Percentiles rank a stretch among this genome's conserved stretches.
These are phyloP conservation scores for Cucurbita moschata DNA, from an alignment of 306 rosid genomes.

Conservation along the genomic window DNA sequence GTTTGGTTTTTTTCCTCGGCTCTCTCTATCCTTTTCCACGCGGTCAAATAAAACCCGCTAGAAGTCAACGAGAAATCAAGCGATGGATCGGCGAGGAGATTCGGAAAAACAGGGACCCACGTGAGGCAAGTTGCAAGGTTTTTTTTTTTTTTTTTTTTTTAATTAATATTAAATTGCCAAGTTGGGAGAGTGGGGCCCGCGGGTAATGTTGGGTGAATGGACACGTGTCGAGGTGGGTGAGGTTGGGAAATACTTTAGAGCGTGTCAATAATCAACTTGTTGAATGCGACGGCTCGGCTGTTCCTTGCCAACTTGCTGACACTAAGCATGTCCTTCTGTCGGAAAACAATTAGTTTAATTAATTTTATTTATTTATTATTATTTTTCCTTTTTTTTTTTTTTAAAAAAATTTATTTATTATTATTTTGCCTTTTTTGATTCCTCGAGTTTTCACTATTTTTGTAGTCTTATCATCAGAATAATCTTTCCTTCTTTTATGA, in stretches of 20 bases:
- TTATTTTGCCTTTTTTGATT: background rate
- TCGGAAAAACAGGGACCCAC: background rate
- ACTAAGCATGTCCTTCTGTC: slow-evolving; percentile 3
- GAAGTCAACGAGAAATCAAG: background rate
- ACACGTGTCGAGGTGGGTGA: slow-evolving; percentile 7
- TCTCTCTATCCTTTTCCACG: background rate
- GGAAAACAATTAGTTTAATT: background rate
- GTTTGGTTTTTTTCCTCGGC: slow-evolving; percentile 1
- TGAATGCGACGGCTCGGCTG: slow-evolving; percentile 13
- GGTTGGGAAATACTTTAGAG: background rate
- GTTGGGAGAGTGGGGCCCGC: background rate
- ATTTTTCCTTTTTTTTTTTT: background rate
- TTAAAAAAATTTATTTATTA: background rate
- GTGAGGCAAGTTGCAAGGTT: background rate
- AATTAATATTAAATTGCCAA: background rate
- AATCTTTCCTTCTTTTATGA: background rate
- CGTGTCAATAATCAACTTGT: slow-evolving; percentile 4
- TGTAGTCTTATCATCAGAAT: background rate
- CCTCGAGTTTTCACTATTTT: background rate
- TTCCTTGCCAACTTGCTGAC: slow-evolving; percentile 8
- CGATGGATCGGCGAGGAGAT: background rate
- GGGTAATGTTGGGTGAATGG: background rate
- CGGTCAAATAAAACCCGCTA: background rate
- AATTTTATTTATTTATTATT: background rate
- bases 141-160: background rate